These are phyloP conservation scores for Dimargaris verticillata DNA, from an alignment of 192 early-diverging fungal species.

Conservation along the genomic window DNA sequence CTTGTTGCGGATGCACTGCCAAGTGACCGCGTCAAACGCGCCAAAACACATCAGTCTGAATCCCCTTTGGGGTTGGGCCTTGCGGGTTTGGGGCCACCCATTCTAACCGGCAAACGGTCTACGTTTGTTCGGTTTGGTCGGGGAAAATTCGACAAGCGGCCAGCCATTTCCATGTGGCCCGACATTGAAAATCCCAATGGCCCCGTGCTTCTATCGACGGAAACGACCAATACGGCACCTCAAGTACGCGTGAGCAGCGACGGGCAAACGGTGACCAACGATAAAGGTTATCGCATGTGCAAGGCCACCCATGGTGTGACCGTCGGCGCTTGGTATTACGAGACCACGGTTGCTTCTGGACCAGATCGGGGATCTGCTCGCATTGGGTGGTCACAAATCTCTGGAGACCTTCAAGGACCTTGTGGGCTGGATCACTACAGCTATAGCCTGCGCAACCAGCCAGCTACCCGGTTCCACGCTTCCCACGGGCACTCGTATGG, in stretches of 20 bases:
- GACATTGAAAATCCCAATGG: slow-evolving; percentile 47
- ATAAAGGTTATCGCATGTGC: slow-evolving; percentile 58
- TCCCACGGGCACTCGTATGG: slow-evolving; percentile 28
- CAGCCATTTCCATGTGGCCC: slow-evolving; percentile 55
- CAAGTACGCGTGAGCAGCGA: slow-evolving; percentile 44
- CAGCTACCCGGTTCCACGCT: slow-evolving; percentile 50
- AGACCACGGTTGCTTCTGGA: slow-evolving; percentile 36
- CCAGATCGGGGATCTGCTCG: slow-evolving; percentile 41
- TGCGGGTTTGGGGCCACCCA: too few species aligned
- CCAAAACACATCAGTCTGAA: too few species aligned
- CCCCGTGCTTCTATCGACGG: slow-evolving; percentile 32
- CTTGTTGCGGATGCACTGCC: too few species aligned
- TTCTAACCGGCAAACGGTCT: too few species aligned
- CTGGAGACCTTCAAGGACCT: slow-evolving; percentile 56
- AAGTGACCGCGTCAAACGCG: too few species aligned
- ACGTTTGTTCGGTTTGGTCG: too few species aligned
- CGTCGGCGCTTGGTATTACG: slow-evolving; percentile 59
- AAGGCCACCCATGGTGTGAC: slow-evolving; percentile 61
- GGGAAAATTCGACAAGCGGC: too few species aligned
- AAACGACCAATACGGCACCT: slow-evolving; percentile 45
- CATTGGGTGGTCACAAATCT: slow-evolving; percentile 64
- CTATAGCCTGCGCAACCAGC: slow-evolving; percentile 47
- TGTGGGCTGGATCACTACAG: slow-evolving; percentile 59
- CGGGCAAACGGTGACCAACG: slow-evolving; percentile 41
- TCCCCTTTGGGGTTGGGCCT: too few species aligned